These are phyloP conservation scores for Bisporella sp. DNA, from an alignment of 2,329 filamentous ascomycete genomes.

Conservation along the genomic window DNA sequence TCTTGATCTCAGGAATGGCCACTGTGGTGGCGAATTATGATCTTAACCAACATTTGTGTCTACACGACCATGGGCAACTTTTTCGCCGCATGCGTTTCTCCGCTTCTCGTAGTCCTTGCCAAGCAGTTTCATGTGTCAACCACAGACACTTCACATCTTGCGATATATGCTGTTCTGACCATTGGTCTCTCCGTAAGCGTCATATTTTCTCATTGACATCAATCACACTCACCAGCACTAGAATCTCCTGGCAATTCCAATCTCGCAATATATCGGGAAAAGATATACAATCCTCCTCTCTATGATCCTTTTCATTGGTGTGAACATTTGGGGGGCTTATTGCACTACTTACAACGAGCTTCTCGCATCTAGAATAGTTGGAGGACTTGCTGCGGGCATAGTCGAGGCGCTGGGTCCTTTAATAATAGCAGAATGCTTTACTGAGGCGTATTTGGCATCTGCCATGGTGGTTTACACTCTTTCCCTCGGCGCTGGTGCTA, in stretches of 20 bases:
- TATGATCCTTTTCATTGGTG: background rate
- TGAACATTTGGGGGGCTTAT: background rate
- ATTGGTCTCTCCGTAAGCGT: no score
- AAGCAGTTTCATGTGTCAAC: no score
- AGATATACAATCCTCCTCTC: background rate
- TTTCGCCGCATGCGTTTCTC: no score
- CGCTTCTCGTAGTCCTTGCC: no score
- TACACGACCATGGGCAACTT: no score
- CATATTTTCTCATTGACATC: no score
- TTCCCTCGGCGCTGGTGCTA: background rate
- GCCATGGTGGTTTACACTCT: background rate
- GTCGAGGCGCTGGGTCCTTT: background rate
- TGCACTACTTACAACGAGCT: background rate
- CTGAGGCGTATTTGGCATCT: background rate
- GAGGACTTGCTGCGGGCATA: background rate
- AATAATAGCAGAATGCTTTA: background rate
- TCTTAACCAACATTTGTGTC: no score
- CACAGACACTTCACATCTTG: no score
- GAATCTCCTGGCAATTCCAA: background rate
- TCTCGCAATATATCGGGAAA: background rate
- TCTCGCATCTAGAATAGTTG: background rate
- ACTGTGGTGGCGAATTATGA: no score
- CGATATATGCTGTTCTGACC: no score
- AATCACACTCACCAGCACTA: no score
- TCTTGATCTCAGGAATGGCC: no score